A percentile compares a stretch with the other conserved stretches of the same genome.
Evolutionary conservation across 148 eudicot genomes (phyloP).

Genomic region (Bassia scoparia): DNA sequence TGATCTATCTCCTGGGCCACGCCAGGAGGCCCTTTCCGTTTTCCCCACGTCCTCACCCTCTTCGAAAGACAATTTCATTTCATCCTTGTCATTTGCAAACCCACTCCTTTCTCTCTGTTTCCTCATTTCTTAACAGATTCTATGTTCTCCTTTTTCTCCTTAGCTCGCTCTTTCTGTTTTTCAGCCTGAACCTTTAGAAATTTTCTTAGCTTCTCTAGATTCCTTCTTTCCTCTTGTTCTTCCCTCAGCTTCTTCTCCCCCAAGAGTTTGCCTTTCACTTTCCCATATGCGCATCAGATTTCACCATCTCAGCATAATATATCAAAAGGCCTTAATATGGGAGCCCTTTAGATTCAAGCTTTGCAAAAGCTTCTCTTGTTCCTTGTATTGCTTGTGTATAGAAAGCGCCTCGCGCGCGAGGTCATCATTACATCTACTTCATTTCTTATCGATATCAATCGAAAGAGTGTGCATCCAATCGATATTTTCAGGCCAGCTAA

Average conservation of each 20-base stretch:
- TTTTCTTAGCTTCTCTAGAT: constrained; percentile 64
- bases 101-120: constrained; percentile 78
- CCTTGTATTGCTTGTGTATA: constrained; percentile 86
- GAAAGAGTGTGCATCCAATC: constrained; percentile 74
- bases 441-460: constrained; percentile 46
- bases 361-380: constrained; percentile 64
- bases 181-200: constrained; percentile 78
- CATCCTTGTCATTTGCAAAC: constrained; percentile 53
- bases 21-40: constrained; percentile 52
- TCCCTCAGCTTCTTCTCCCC: constrained; percentile 65
- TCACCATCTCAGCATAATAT: constrained; percentile 97
- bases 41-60: constrained; percentile 53
- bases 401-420: constrained; percentile 68
- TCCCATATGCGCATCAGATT: constrained; percentile 85
- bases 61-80: constrained; percentile 57
- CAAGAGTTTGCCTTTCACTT: constrained; percentile 64
- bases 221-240: constrained; percentile 92
- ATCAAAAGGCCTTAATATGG: constrained; percentile 81
- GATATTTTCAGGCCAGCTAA: constrained; percentile 69
- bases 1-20: constrained; percentile 81
- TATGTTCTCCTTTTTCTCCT: constrained; percentile 74
- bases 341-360: constrained; percentile 56
- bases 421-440: constrained; percentile 83
- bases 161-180: constrained; percentile 71
- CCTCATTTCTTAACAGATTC: constrained; percentile 95